Evolutionary conservation across 2,329 filamentous ascomycete species (phyloP).

Genomic region (Colletotrichum limetticola): DNA sequence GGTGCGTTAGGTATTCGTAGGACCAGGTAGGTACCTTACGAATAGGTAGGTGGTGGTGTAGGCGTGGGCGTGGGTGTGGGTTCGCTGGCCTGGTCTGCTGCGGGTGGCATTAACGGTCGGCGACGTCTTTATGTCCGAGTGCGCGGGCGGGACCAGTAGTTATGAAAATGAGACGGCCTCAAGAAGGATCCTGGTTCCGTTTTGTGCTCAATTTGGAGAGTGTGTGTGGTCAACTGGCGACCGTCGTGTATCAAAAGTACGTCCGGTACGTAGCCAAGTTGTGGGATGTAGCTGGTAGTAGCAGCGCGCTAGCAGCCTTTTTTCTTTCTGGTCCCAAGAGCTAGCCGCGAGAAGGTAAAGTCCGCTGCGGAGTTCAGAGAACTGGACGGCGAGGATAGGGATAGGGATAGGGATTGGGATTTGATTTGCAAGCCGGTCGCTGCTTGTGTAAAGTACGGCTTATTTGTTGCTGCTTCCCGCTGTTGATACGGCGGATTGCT

Average conservation of each 20-base stretch:
- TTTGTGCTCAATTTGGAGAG: slow-evolving; percentile 11
- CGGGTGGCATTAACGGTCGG: slow-evolving; percentile 43
- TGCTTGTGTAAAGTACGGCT: slow-evolving; percentile 13
- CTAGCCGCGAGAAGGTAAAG: slow-evolving; percentile 23
- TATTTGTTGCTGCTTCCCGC: slow-evolving; percentile 10
- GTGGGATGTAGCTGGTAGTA: slow-evolving; percentile 23
- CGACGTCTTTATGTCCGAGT: slow-evolving; percentile 54
- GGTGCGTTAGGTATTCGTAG: neutral
- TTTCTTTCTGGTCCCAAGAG: slow-evolving; percentile 8
- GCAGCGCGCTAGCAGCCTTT: slow-evolving; percentile 21
- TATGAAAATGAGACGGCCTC: slow-evolving; percentile 4
- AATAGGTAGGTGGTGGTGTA: slow-evolving; percentile 13
- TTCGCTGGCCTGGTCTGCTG: neutral
- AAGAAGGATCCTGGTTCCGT: slow-evolving; percentile 26
- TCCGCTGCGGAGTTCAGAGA: slow-evolving; percentile 33
- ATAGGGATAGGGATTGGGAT: slow-evolving; percentile 25
- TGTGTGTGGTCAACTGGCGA: neutral
- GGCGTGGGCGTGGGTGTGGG: neutral
- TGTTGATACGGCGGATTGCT: slow-evolving; percentile 28
- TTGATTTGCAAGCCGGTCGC: slow-evolving; percentile 19
- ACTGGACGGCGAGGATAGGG: slow-evolving; percentile 13
- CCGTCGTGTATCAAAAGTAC: neutral
- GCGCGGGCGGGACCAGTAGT: slow-evolving; percentile 33
- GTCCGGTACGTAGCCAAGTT: slow-evolving; percentile 10
- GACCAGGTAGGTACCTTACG: neutral